Evolutionary conservation across 495 filamentous ascomycete species (phyloP), one percentile per base, ranked within the genome.

Genomic region (Aspergillus sclerotioniger): DNA sequence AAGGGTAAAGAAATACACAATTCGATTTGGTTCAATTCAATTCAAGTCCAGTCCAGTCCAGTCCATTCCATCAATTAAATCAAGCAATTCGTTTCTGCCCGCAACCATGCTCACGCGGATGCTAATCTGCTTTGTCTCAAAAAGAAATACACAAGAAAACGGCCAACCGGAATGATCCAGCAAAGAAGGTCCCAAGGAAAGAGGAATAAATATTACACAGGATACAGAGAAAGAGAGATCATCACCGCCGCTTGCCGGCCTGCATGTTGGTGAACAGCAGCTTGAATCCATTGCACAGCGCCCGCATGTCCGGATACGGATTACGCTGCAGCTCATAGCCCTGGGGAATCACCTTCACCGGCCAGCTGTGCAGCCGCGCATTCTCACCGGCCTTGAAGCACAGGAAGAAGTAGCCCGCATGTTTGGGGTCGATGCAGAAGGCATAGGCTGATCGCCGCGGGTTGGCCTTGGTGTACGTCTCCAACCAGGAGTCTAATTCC

Each of bases 401-500:
- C 29, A 98, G 84, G 67, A 78, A 86, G 75, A 98, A 98, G 75
- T 96, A 98, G 41, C 95, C 95, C 3, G 95, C 88, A 67, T 92
- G 87, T 73, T 91, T 92, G 41, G 88, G 80, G 65, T 96, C 90
- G 67, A 94, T 84, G 80, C 92, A 96, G 81, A 98, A 98, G 17
- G 87, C 86, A 72, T 98, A 98, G 46, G 89, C 88, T 48, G 89
- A 94, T 55, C 94, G 90, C 62, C 87, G 93, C 3, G 95, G 95
- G 72, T 98, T 97, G 63, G 94, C 94, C 74, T 93, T 87, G 62
- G 90, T 91, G 75, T 98, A 98, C 19, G 91, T 95, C 31, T 88
- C 87, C 55, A 98, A 80, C 93, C 93, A 98, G 79, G 87, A 87
- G 72, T 97, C 95, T 96, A 68, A n/a, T n/a, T n/a, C n/a, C n/a